Evolutionary conservation across 257 asterid species (phyloP).

Genomic region (Solanum bukasovii): DNA sequence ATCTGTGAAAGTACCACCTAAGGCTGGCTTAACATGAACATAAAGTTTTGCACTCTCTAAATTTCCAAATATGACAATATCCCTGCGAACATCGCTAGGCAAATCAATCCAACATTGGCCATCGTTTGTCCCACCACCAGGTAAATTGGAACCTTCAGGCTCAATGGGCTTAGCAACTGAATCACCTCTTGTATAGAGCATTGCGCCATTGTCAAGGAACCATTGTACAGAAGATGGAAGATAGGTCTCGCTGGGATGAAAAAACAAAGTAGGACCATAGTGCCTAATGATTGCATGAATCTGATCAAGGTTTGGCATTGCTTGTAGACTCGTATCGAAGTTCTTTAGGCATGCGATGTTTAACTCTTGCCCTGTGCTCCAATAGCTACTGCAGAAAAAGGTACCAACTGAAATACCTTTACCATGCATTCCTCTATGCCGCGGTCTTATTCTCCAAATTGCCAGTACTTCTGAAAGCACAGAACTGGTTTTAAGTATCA

Average conservation of each 20-base stretch:
- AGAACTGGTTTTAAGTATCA: slow-evolving; percentile 33
- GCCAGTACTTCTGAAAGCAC: slow-evolving; percentile 25
- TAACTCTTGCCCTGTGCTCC: slow-evolving; percentile 30
- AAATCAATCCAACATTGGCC: slow-evolving; percentile 78
- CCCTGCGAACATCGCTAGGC: slow-evolving; percentile 40
- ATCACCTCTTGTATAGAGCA: slow-evolving; percentile 28
- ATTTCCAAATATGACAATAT: slow-evolving; percentile 46
- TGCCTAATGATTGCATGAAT: slow-evolving; percentile 55
- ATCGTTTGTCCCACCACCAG: slow-evolving; percentile 67
- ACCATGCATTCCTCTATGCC: slow-evolving; percentile 50
- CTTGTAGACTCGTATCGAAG: slow-evolving; percentile 32
- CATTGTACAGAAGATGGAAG: slow-evolving; percentile 86
- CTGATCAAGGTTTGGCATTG: slow-evolving; percentile 83
- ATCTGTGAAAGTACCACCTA: slow-evolving; percentile 87
- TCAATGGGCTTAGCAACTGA: slow-evolving; percentile 40
- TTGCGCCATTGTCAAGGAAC: slow-evolving; percentile 73
- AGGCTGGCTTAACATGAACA: slow-evolving; percentile 77
- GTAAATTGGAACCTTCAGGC: slow-evolving; percentile 60
- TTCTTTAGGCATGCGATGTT: slow-evolving; percentile 67
- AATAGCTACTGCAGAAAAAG: slow-evolving; percentile 42
- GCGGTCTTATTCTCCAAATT: slow-evolving; percentile 57
- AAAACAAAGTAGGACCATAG: slow-evolving; percentile 77
- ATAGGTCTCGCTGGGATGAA: slow-evolving; percentile 73
- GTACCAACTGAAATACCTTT: slow-evolving; percentile 71
- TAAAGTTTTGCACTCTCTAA: slow-evolving; percentile 70